Conservation (phyloP, 495 filamentous ascomycete species). For the Hyaloscypha finlandica region DNA sequence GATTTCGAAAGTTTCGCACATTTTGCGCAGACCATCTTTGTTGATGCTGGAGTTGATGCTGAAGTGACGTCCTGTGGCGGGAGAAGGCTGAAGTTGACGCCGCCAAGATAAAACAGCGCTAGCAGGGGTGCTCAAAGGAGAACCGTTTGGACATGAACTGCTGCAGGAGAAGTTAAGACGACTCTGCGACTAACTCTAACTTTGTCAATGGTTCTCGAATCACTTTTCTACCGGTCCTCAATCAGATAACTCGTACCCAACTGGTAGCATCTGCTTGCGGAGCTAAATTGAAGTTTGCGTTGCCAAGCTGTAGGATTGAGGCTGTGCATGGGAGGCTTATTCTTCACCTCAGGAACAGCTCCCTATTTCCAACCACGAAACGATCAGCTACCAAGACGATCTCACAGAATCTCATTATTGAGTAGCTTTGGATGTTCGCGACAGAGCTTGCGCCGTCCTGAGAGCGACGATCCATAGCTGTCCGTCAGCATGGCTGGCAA, state of each 20-base stretch:
- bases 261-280: background rate
- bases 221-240: background rate
- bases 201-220: constrained; percentile 9
- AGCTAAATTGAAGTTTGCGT: background rate
- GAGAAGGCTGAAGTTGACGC: constrained; percentile 19
- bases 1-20: constrained; percentile 63
- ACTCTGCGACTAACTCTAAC: background rate
- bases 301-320: background rate
- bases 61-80: background rate
- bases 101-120: background rate
- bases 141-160: background rate
- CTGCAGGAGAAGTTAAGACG: background rate
- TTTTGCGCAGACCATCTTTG: constrained; percentile 67
- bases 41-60: constrained; percentile 9
- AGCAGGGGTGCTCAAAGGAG: background rate
- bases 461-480: constrained; percentile 27
- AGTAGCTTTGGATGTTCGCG: constrained; percentile 18
- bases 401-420: background rate
- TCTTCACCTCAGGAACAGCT: background rate
- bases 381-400: background rate
- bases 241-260: background rate
- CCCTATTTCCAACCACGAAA: constrained; percentile 8
- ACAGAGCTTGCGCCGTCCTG: constrained; percentile 11
- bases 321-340: constrained; percentile 35
- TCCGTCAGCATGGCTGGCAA: constrained; percentile 67